These are phyloP conservation scores for Phytomonas francai DNA, from an alignment of 208 protist genomes.

Conservation along the genomic window DNA sequence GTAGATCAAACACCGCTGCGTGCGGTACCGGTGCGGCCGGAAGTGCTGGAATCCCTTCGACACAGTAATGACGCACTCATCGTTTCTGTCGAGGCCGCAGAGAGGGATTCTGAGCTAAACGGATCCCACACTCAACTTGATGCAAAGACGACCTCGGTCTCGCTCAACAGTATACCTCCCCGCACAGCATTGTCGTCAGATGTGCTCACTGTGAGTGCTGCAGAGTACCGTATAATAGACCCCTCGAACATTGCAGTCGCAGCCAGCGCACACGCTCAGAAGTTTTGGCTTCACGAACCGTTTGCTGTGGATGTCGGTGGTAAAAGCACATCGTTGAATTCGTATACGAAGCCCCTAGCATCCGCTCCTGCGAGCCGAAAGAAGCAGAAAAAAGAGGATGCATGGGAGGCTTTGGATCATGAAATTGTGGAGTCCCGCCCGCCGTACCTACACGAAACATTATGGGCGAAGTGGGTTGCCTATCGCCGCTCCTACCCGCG, in stretches of 20 bases:
- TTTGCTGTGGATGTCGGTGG: conserved; percentile 21
- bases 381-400: conserved; percentile 1
- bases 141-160: conserved; percentile 6
- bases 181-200: conserved; percentile 7
- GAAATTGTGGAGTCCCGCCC: conserved; percentile 16
- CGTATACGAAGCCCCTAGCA: neutral
- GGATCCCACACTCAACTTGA: conserved; percentile 14
- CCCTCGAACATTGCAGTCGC: conserved; percentile 45
- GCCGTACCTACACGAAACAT: conserved; percentile 45
- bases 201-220: conserved; percentile 32
- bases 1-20: conserved; percentile 41
- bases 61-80: neutral
- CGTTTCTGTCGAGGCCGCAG: neutral
- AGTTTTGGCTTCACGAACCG: conserved; percentile 42
- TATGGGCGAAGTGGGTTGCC: conserved; percentile 67
- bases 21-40: conserved; percentile 20
- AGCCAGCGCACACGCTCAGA: conserved; percentile 32
- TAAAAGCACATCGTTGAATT: neutral
- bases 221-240: conserved; percentile 30
- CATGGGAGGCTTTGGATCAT: neutral
- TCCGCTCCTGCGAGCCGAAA: conserved; percentile 10
- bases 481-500: conserved; percentile 21
- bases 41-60: conserved; percentile 19
- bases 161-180: conserved; percentile 19
- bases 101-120: conserved; percentile 17